Conservation (phyloP, 176 grass and related monocot genomes). For the Aegilops bicornis region DNA sequence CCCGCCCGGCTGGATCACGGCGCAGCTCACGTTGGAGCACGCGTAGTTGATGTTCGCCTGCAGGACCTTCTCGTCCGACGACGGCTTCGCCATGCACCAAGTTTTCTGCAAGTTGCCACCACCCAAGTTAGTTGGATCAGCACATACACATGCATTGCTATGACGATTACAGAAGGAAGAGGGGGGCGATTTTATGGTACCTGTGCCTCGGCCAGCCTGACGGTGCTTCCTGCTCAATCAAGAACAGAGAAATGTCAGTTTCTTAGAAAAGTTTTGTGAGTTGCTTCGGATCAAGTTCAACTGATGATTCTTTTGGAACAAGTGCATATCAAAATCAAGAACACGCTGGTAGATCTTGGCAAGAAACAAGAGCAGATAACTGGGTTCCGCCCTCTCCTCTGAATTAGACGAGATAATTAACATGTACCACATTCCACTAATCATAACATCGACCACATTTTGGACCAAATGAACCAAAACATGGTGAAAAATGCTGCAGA, state of each 20-base stretch:
- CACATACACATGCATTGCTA: background rate
- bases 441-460: background rate
- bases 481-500: background rate
- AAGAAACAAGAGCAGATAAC: background rate
- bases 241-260: background rate
- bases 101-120: constrained; percentile 52
- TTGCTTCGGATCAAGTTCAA: background rate
- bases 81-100: constrained; percentile 89
- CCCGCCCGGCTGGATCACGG: constrained; percentile 51
- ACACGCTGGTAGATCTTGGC: constrained; percentile 18
- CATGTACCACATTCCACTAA: no score
- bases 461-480: background rate
- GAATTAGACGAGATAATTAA: background rate
- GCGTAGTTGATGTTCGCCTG: constrained; percentile 65
- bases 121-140: background rate
- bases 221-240: background rate
- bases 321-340: background rate
- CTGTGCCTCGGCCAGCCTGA: constrained; percentile 35
- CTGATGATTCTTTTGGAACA: background rate
- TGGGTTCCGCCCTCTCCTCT: background rate
- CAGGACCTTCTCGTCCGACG: constrained; percentile 48
- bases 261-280: background rate
- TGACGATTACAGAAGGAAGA: background rate
- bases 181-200: constrained; percentile 10
- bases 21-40: constrained; percentile 72